Base-by-base conservation (phyloP, 441 rosid species). In the Geranium incanum region DNA sequence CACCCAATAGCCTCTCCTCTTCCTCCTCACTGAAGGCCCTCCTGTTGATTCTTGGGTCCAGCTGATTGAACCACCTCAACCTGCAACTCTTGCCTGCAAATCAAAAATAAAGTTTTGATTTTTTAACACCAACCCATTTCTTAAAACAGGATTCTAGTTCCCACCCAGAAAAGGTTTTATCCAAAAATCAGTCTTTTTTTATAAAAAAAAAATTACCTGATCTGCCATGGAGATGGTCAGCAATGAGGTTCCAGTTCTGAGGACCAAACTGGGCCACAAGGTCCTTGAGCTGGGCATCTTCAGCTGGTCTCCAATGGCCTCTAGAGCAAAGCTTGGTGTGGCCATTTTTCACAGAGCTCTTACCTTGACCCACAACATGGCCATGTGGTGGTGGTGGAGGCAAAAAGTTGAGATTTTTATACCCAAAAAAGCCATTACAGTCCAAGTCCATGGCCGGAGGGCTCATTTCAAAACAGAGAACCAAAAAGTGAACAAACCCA, bases 161-260 rank as follows among this genome's bases (percentile, higher is more conserved):
- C 33, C 1, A 23, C 33, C 33, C 33, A 23, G 33, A 23, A 23
- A 23, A 23, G 33, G n/a, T n/a, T n/a, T n/a, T n/a, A n/a, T n/a
- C n/a, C n/a, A n/a, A n/a, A n/a, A n/a, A n/a, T n/a, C n/a, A n/a
- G n/a, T n/a, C n/a, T n/a, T n/a, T n/a, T n/a, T n/a, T n/a, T n/a
- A n/a, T n/a, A n/a, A n/a, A n/a, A n/a, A n/a, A n/a, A n/a, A n/a
- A n/a, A n/a, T n/a, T n/a, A n/a, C 96, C 96, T 81, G 97, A 90
- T 86, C 97, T 85, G 66, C 94, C 94, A 72, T 87, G 85, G 23
- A 90, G 79, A 77, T 88, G 88, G 70, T 88, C 91, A 0, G 94
- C 94, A 39, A 90, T 90, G 68, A 90, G 87, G 81, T 90, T 90
- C 96, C 96, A 90, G 83, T 90, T 88, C 75, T 88, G 94, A 68